These are phyloP conservation scores for Cymbomonas tetramitiformis DNA, from an alignment of 139 green algal species.

Conservation along the genomic window DNA sequence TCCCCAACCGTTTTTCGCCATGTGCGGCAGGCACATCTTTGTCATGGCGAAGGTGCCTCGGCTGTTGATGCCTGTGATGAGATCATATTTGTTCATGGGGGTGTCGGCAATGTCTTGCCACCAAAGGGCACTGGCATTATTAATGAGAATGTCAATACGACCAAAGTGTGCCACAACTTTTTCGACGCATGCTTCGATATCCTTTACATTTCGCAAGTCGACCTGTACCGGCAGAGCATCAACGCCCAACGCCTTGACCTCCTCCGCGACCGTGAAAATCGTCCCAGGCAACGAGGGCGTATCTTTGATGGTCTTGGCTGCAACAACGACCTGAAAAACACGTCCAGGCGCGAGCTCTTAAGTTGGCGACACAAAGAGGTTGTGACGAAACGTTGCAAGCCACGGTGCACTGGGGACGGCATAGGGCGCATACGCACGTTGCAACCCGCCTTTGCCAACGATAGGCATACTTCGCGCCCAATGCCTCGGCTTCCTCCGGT, in stretches of 20 bases:
- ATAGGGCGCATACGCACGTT: too few relatives aligned
- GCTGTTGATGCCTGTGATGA: slow-evolving; percentile 12
- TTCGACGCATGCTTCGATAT: not conserved
- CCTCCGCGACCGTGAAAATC: slow-evolving; percentile 1
- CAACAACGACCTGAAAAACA: not conserved
- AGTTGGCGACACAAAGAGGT: too few relatives aligned
- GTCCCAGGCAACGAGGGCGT: not conserved
- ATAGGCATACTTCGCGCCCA: slow-evolving; percentile 3
- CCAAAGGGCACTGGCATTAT: slow-evolving; percentile 20
- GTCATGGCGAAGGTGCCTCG: slow-evolving; percentile 16
- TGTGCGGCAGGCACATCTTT: slow-evolving; percentile 8
- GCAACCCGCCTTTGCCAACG: not conserved
- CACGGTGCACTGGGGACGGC: too few relatives aligned
- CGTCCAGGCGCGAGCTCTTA: not conserved
- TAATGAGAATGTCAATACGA: slow-evolving; percentile 10
- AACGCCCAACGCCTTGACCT: not conserved
- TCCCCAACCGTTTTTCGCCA: not conserved
- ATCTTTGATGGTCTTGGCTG: not conserved
- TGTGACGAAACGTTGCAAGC: too few relatives aligned
- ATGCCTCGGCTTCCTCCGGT: slow-evolving; percentile 14
- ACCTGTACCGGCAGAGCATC: not conserved
- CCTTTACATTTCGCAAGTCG: not conserved
- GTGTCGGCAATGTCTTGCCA: slow-evolving; percentile 13
- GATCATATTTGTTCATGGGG: slow-evolving; percentile 19
- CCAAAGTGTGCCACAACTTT: slow-evolving; percentile 1